Percentiles rank a stretch among this genome's conserved stretches.
Conservation (phyloP, 192 early-diverging fungal species). For the Pilobolus umbonatus region DNA sequence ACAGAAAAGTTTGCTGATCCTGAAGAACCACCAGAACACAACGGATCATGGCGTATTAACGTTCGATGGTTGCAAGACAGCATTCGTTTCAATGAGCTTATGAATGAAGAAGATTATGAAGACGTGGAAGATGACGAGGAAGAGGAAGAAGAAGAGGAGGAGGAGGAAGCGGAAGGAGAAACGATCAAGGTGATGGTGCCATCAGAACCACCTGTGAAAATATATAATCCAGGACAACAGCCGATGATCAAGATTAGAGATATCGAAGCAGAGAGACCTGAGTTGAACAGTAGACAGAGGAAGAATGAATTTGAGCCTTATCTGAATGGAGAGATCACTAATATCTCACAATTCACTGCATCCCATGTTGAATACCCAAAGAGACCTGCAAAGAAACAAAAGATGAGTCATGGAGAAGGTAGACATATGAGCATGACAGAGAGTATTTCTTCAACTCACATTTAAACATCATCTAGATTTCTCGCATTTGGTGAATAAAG, state of each 20-base stretch:
- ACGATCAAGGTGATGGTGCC: not conserved
- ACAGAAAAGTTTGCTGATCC: constrained; percentile 60
- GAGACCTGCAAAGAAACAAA: constrained; percentile 16
- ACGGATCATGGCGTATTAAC: constrained; percentile 66
- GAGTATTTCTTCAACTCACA: too few relatives aligned
- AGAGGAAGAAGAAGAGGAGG: constrained; percentile 9
- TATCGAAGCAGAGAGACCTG: constrained; percentile 47
- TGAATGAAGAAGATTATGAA: constrained; percentile 88
- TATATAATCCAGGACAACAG: constrained; percentile 38
- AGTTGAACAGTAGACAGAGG: constrained; percentile 41
- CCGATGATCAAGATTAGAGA: constrained; percentile 43
- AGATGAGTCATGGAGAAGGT: not conserved
- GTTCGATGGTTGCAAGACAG: constrained; percentile 75
- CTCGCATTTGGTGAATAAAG: too few relatives aligned
- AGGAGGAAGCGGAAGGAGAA: not conserved
- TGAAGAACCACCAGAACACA: constrained; percentile 55
- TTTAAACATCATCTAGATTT: too few relatives aligned
- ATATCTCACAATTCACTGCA: constrained; percentile 46
- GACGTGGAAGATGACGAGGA: constrained; percentile 6
- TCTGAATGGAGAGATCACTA: constrained; percentile 50
- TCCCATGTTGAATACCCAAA: constrained; percentile 18
- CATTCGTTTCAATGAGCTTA: constrained; percentile 70
- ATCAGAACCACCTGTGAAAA: constrained; percentile 10
- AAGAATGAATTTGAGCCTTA: constrained; percentile 66
- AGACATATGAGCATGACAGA: too few relatives aligned